phyloP scores from a whole-genome alignment of 768 basidiomycete species.

The Pleurotus djamor region DNA sequence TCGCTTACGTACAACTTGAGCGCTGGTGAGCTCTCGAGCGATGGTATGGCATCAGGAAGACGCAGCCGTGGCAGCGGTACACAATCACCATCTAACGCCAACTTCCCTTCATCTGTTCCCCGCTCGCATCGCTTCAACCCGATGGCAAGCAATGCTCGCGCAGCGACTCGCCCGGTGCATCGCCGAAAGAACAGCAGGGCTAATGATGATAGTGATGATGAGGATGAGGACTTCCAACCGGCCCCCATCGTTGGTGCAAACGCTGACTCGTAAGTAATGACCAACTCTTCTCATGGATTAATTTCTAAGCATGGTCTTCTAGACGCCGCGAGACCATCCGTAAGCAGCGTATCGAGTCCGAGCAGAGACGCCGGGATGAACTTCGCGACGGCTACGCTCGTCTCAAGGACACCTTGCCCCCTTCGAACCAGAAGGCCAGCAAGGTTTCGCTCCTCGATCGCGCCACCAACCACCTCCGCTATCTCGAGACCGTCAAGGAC shows the following conservation, averaged over 20 bases:
- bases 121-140: slow-evolving; percentile 82
- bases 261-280: slow-evolving; percentile 50
- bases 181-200: slow-evolving; percentile 44
- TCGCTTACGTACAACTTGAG: slow-evolving; percentile 67
- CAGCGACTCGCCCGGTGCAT: slow-evolving; percentile 44
- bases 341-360: slow-evolving; percentile 90
- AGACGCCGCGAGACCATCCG: slow-evolving; percentile 88
- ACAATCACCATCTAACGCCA: slow-evolving; percentile 35
- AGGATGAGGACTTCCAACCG: slow-evolving; percentile 75
- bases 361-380: slow-evolving; percentile 90
- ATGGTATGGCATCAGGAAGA: slow-evolving; percentile 60
- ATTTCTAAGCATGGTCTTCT: slow-evolving; percentile 7
- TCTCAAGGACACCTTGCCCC: slow-evolving; percentile 87
- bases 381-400: slow-evolving; percentile 89
- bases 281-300: not conserved
- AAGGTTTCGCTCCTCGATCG: slow-evolving; percentile 90
- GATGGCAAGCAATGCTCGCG: slow-evolving; percentile 55
- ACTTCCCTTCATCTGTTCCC: slow-evolving; percentile 55
- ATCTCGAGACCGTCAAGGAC: slow-evolving; percentile 77
- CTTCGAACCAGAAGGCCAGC: slow-evolving; percentile 90
- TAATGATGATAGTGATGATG: slow-evolving; percentile 72
- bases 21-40: slow-evolving; percentile 73
- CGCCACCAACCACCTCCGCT: slow-evolving; percentile 84
- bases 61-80: slow-evolving; percentile 73
- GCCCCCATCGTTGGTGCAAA: slow-evolving; percentile 32